phyloP scores from a whole-genome alignment of 345 rosid genomes.

The Moringa oleifera region DNA sequence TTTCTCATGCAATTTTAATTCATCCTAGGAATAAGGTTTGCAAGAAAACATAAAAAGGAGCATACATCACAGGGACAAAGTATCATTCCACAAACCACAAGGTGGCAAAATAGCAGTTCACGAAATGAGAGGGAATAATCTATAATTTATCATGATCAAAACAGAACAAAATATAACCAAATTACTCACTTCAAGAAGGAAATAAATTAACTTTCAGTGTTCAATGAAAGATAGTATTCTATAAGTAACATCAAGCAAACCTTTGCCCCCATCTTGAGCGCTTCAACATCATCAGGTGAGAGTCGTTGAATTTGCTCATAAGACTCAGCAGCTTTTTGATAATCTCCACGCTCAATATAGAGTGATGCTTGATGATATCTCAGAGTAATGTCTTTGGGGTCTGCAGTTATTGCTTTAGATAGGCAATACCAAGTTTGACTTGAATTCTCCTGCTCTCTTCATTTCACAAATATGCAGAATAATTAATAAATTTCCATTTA shows the following conservation, averaged over 20 bases:
- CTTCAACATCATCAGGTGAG: conserved; percentile 53
- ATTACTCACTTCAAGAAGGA: neutral
- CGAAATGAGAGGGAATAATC: too few relatives aligned
- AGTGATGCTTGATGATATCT: conserved; percentile 58
- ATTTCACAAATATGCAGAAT: neutral
- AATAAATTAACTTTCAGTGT: too few relatives aligned
- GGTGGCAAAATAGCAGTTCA: neutral
- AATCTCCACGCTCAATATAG: conserved; percentile 55
- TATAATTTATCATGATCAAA: too few relatives aligned
- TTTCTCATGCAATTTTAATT: too few relatives aligned
- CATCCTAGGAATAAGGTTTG: too few relatives aligned
- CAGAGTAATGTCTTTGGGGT: conserved; percentile 63
- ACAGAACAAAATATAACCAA: neutral
- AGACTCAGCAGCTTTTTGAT: conserved; percentile 74
- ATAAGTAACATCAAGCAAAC: conserved; percentile 24
- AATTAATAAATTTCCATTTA: conserved; percentile 10
- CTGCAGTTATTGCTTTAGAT: conserved; percentile 73
- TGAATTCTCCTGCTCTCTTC: conserved; percentile 60
- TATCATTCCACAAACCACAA: too few relatives aligned
- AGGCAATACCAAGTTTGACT: conserved; percentile 58
- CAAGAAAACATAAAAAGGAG: too few relatives aligned
- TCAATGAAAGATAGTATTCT: neutral
- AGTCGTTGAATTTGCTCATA: conserved; percentile 59
- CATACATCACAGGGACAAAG: too few relatives aligned
- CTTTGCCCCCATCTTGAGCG: conserved; percentile 55